A percentile compares a stretch with the other conserved stretches of the same genome.
Conservation (phyloP, 78 protist genomes). For the Trichosphaerium sp. region DNA sequence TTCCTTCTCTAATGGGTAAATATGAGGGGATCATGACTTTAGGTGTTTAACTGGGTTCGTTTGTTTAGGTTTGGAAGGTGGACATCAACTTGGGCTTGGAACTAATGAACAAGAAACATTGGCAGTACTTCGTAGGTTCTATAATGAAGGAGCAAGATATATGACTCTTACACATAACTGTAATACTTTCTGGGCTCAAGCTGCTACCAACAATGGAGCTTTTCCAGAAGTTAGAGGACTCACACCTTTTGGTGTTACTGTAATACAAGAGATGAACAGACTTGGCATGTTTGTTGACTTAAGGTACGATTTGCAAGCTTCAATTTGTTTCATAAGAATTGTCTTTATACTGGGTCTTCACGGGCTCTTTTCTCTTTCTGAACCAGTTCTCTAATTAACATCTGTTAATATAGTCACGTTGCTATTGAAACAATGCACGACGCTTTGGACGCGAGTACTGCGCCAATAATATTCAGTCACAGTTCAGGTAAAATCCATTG, state of each 20-base stretch:
- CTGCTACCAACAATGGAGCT: neutral
- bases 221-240: neutral
- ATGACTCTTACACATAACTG: constrained; percentile 12
- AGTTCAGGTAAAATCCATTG: no score
- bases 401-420: no score
- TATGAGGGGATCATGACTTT: no score
- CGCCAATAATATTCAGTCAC: constrained; percentile 11
- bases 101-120: no score
- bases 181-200: constrained; percentile 1
- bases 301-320: no score
- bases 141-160: neutral
- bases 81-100: neutral
- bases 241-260: neutral
- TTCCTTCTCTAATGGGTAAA: no score
- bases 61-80: neutral
- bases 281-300: constrained; percentile 14
- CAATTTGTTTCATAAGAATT: no score
- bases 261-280: constrained; percentile 7
- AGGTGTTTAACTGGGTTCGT: neutral
- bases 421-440: neutral
- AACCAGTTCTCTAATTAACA: no score
- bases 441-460: neutral
- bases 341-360: no score
- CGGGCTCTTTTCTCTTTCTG: no score
- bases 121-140: neutral